Evolutionary conservation across 2,329 filamentous ascomycete species (phyloP).

Genomic region (Helotiales sp.): DNA sequence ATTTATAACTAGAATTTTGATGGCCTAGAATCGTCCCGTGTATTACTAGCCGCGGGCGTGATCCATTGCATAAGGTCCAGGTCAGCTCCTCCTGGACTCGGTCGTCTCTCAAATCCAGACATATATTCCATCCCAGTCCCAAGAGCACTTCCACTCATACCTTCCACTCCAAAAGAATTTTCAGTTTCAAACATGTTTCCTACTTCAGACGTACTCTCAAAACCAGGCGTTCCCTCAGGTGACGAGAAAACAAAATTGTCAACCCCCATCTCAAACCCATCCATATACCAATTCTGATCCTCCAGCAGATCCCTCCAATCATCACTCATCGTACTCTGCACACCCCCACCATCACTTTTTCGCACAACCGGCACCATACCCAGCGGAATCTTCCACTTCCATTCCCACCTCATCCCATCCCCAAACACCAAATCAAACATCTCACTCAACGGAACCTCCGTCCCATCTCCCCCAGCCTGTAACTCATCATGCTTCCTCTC

Average conservation of each 20-base stretch:
- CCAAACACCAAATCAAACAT: conserved; percentile 22
- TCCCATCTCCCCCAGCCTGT: background rate
- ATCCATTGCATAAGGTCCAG: background rate
- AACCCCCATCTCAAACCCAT: background rate
- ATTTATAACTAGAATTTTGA: background rate
- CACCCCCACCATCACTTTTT: background rate
- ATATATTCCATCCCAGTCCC: background rate
- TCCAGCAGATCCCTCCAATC: conserved; percentile 3
- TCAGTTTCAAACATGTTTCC: background rate
- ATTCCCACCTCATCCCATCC: conserved; percentile 28
- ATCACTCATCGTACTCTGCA: background rate
- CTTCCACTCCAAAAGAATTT: background rate
- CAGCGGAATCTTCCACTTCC: conserved; percentile 22
- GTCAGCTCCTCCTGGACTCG: background rate
- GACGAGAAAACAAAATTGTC: background rate
- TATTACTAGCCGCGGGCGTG: background rate
- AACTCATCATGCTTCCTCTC: conserved; percentile 20
- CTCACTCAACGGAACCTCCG: conserved; percentile 10
- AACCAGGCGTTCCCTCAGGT: background rate
- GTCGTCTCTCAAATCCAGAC: background rate
- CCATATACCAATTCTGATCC: conserved; percentile 2
- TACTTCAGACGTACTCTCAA: background rate
- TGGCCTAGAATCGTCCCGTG: background rate
- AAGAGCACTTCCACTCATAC: background rate
- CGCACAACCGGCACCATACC: background rate